Percentiles rank a stretch among this genome's conserved stretches.
Conservation (phyloP, 768 basidiomycete species). For the Ramaria rubella region DNA sequence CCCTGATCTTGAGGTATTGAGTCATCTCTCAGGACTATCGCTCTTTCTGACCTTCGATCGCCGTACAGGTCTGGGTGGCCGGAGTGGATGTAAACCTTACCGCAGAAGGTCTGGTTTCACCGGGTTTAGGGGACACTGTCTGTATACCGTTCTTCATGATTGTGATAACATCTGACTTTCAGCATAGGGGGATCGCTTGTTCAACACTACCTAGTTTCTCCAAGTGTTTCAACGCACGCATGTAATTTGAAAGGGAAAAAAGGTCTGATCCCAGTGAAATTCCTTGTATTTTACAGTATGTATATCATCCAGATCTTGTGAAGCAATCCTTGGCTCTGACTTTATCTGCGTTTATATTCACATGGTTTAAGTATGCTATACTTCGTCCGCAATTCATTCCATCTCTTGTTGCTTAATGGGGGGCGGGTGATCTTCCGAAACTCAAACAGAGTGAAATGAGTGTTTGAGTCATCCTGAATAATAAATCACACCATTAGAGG, state of each 20-base stretch:
- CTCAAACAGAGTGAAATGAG: constrained; percentile 80
- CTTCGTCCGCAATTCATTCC: constrained; percentile 46
- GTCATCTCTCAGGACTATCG: constrained; percentile 8
- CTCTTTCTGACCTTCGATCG: constrained; percentile 5
- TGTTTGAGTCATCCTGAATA: constrained; percentile 68
- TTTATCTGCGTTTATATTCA: constrained; percentile 84
- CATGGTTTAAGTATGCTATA: constrained; percentile 72
- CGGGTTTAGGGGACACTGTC: constrained; percentile 88
- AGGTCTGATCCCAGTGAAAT: no score
- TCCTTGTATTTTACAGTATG: no score
- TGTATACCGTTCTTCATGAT: constrained; percentile 24
- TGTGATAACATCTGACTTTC: background rate
- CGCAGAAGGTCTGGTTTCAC: constrained; percentile 70
- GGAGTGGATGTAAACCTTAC: constrained; percentile 74
- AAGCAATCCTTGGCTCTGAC: no score
- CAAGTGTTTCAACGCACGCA: no score
- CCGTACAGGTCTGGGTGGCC: constrained; percentile 73
- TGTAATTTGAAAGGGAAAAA: no score
- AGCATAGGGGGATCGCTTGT: constrained; percentile 74
- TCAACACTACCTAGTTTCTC: constrained; percentile 50
- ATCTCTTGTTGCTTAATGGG: constrained; percentile 49
- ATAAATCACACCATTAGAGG: background rate
- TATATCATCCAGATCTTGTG: no score
- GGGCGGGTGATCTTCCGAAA: constrained; percentile 57
- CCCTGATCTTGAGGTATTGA: constrained; percentile 71